These are phyloP conservation scores for Solanum pinnatisectum DNA, from an alignment of 257 asterid genomes.

Conservation along the genomic window DNA sequence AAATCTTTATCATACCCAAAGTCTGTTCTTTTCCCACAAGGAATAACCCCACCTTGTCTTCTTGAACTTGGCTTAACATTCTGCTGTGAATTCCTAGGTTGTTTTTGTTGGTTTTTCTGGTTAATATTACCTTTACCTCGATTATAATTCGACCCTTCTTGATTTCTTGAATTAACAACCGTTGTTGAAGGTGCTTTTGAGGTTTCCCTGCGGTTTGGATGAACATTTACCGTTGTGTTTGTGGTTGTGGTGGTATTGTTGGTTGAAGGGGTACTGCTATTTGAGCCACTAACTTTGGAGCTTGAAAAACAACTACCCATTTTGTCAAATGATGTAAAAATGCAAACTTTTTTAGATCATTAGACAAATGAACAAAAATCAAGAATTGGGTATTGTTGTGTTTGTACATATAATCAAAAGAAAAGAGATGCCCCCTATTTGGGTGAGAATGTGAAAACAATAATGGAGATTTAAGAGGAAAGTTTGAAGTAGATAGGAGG, in stretches of 20 bases:
- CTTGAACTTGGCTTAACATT: slow-evolving; percentile 33
- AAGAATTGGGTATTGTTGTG: background rate
- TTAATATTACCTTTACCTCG: background rate
- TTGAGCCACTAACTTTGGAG: slow-evolving; percentile 42
- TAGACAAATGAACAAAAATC: background rate
- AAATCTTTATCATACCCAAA: slow-evolving; percentile 96
- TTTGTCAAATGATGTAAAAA: slow-evolving; percentile 1
- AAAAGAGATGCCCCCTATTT: background rate
- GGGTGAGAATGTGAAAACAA: slow-evolving; percentile 13
- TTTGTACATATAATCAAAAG: background rate
- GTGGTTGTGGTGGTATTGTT: slow-evolving; percentile 2
- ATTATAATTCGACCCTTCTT: slow-evolving; percentile 22
- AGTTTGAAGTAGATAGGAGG: slow-evolving; percentile 42
- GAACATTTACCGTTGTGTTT: background rate
- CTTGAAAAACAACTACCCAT: slow-evolving; percentile 67
- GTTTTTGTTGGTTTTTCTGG: slow-evolving; percentile 7
- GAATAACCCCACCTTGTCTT: slow-evolving; percentile 53
- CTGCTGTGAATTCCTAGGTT: slow-evolving; percentile 32
- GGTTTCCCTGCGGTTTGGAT: slow-evolving; percentile 10
- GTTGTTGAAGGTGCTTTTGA: slow-evolving; percentile 18
- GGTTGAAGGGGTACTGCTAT: slow-evolving; percentile 33
- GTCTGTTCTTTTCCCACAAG: slow-evolving; percentile 92
- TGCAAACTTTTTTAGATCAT: slow-evolving; percentile 11
- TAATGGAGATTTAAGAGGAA: slow-evolving; percentile 30
- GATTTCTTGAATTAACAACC: slow-evolving; percentile 11